These are phyloP conservation scores for Aspergillus sp. DNA, from an alignment of 2,329 filamentous ascomycete species.

Conservation along the genomic window DNA sequence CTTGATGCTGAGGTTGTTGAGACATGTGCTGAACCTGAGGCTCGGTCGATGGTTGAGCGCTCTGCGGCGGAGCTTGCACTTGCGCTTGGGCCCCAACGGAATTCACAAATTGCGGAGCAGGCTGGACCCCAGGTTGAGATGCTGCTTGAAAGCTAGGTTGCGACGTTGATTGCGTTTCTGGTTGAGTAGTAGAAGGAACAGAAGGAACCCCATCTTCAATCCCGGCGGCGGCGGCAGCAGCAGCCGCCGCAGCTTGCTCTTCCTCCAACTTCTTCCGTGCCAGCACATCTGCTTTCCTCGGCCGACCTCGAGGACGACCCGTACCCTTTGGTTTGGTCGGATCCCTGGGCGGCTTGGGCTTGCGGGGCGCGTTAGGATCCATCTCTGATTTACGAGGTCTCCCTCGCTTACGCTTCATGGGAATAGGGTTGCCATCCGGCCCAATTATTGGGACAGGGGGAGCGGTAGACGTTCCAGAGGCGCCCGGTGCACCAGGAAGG, in stretches of 20 bases:
- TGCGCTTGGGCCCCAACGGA: not conserved
- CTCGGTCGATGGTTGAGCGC: constrained; percentile 1
- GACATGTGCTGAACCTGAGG: constrained; percentile 9
- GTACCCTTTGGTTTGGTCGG: constrained; percentile 30
- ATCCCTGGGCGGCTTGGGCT: constrained; percentile 29
- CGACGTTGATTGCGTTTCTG: not conserved
- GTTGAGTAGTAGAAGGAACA: not conserved
- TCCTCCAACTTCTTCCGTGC: constrained; percentile 30
- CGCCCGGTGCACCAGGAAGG: constrained; percentile 14
- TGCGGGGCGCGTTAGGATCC: constrained; percentile 23
- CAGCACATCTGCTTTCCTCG: constrained; percentile 39
- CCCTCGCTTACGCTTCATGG: constrained; percentile 30
- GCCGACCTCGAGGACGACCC: constrained; percentile 39
- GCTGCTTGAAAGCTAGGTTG: not conserved
- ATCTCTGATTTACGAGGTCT: constrained; percentile 31
- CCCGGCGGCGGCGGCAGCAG: constrained; percentile 19
- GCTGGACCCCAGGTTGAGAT: constrained; percentile 3
- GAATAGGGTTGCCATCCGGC: constrained; percentile 25
- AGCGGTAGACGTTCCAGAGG: constrained; percentile 8
- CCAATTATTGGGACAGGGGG: constrained; percentile 14
- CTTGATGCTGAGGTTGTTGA: not conserved
- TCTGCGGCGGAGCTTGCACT: constrained; percentile 4
- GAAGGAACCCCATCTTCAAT: constrained; percentile 4
- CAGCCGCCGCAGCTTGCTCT: constrained; percentile 19
- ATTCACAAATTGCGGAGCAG: not conserved